A percentile compares a stretch with the other conserved stretches of the same genome.
phyloP scores from a whole-genome alignment of 306 rosid genomes.

The Myrica gale region DNA sequence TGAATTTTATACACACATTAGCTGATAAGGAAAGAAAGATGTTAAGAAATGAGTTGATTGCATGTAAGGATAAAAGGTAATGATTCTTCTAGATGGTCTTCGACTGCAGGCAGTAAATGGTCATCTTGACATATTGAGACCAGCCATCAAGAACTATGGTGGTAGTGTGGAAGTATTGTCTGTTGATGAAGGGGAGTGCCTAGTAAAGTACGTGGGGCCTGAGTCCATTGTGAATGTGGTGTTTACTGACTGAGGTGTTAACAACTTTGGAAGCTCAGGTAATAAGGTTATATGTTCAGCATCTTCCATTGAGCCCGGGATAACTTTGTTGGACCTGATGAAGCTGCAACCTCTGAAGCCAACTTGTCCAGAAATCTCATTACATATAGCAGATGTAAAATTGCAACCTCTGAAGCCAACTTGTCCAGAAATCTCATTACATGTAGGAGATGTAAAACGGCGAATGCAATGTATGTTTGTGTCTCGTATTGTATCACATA shows the following conservation, averaged over 20 bases:
- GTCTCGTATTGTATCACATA: not conserved
- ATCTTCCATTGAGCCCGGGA: not conserved
- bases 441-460: not conserved
- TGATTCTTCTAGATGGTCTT: conserved; percentile 20
- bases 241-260: conserved; percentile 39
- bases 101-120: conserved; percentile 67
- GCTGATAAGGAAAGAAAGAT: not conserved
- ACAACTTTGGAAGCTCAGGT: not conserved
- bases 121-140: conserved; percentile 82
- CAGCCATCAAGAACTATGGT: conserved; percentile 85
- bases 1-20: conserved; percentile 22
- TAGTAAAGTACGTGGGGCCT: conserved; percentile 69
- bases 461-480: not conserved
- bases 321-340: not conserved
- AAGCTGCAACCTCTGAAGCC: not conserved
- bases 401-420: not conserved
- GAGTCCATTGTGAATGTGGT: conserved; percentile 74
- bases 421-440: not conserved
- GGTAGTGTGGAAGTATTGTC: conserved; percentile 83
- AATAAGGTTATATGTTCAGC: conserved; percentile 4
- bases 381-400: not conserved
- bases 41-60: not conserved
- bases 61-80: not conserved
- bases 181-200: conserved; percentile 61
- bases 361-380: not conserved